phyloP scores from a whole-genome alignment of 2,329 filamentous ascomycete species.

The Coccinonectria pachysandricola region DNA sequence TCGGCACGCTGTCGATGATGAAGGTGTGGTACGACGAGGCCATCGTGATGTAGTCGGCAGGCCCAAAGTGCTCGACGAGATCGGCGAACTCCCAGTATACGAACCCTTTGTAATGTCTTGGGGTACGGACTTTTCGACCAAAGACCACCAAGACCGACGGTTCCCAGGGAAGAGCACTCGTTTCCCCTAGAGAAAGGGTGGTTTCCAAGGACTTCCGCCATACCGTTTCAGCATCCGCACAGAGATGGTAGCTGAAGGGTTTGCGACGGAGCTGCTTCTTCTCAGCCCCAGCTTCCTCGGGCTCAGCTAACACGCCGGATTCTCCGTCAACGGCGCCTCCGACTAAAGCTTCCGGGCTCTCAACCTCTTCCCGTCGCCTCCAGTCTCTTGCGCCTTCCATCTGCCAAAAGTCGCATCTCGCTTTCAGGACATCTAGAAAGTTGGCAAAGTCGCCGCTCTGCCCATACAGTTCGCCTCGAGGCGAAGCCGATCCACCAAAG shows the following conservation, averaged over 20 bases:
- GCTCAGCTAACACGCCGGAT: constrained; percentile 1
- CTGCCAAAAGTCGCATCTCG: constrained; percentile 74
- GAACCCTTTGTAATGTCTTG: constrained; percentile 45
- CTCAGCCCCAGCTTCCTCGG: constrained; percentile 3
- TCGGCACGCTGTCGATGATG: constrained; percentile 59
- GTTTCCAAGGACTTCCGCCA: constrained; percentile 17
- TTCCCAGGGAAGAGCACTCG: constrained; percentile 27
- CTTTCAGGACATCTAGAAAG: constrained; percentile 67
- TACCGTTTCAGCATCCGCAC: constrained; percentile 17
- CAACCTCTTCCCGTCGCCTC: constrained; percentile 42
- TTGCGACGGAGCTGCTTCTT: constrained; percentile 12
- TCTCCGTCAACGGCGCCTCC: constrained; percentile 1
- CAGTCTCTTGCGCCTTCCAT: constrained; percentile 70
- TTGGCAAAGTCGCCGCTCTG: constrained; percentile 62
- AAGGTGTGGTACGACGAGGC: constrained; percentile 72
- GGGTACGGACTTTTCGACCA: constrained; percentile 51
- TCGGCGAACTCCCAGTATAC: constrained; percentile 58
- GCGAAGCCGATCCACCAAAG: constrained; percentile 28
- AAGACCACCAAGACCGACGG: constrained; percentile 43
- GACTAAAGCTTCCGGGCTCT: constrained; percentile 3
- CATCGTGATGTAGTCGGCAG: constrained; percentile 74
- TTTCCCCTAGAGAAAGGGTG: constrained; percentile 13
- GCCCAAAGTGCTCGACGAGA: constrained; percentile 59
- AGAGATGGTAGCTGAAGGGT: constrained; percentile 23
- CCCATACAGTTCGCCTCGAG: constrained; percentile 42